These are phyloP conservation scores for Botrytis pseudocinerea DNA, from an alignment of 2,329 filamentous ascomycete species.

Conservation along the genomic window DNA sequence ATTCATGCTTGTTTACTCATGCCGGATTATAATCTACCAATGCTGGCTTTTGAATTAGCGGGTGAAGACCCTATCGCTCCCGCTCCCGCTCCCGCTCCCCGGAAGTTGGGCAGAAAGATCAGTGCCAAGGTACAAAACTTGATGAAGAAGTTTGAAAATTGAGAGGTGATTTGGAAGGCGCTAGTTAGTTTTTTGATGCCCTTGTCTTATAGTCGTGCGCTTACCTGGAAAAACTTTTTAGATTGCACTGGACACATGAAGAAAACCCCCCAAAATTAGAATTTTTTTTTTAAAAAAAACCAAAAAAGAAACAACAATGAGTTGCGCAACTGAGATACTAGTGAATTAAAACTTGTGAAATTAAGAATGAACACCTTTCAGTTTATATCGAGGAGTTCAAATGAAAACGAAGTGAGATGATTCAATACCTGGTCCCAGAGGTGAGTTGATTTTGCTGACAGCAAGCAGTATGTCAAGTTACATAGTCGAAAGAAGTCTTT, in stretches of 20 bases:
- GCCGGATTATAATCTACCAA: background rate
- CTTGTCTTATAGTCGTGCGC: too few relatives aligned
- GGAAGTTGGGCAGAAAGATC: background rate
- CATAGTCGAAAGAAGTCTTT: background rate
- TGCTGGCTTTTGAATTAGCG: background rate
- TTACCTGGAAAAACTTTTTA: background rate
- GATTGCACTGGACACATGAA: background rate
- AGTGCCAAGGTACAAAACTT: background rate
- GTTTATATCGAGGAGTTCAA: background rate
- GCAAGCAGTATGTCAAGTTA: background rate
- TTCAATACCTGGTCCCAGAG: too few relatives aligned
- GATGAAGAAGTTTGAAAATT: background rate
- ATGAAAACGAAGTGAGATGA: background rate
- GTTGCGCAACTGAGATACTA: background rate
- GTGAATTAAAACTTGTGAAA: background rate
- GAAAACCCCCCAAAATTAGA: background rate
- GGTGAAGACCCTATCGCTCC: background rate
- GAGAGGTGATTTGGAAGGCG: background rate
- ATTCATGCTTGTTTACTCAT: background rate
- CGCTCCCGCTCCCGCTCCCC: background rate
- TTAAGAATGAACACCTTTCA: background rate
- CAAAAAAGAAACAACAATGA: background rate
- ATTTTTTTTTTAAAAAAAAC: background rate
- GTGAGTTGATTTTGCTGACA: background rate
- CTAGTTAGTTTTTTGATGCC: too few relatives aligned